phyloP scores from a whole-genome alignment of 495 filamentous ascomycete genomes.

The Annulohypoxylon moriforme region DNA sequence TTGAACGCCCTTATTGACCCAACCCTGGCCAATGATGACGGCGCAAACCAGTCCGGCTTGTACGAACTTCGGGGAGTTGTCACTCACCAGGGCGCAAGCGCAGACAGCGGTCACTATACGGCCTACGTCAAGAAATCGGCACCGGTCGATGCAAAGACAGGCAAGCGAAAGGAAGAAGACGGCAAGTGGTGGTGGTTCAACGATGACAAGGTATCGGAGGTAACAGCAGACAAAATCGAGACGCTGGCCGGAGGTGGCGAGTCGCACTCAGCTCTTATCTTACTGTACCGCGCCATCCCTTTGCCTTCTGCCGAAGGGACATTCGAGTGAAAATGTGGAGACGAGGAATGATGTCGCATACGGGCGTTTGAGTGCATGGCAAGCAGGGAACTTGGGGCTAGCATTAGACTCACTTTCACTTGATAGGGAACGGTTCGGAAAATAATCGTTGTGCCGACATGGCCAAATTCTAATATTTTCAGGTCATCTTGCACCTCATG shows the following conservation, averaged over 20 bases:
- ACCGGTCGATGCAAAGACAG: constrained; percentile 70
- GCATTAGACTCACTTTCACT: constrained; percentile 44
- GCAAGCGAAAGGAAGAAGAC: constrained; percentile 80
- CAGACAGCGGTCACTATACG: constrained; percentile 98
- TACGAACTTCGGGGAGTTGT: constrained; percentile 95
- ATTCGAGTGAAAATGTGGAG: constrained; percentile 39
- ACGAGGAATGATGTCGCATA: constrained; percentile 18
- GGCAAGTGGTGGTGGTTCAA: constrained; percentile 99
- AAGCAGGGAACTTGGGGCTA: constrained; percentile 25
- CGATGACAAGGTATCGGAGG: constrained; percentile 96
- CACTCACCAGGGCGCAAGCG: constrained; percentile 97
- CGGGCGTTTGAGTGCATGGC: constrained; percentile 40
- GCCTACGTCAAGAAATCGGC: constrained; percentile 94
- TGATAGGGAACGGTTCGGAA: constrained; percentile 35
- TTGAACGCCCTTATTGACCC: constrained; percentile 78
- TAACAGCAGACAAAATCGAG: constrained; percentile 90
- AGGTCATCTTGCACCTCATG: background rate
- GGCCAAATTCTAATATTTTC: background rate
- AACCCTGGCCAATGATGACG: constrained; percentile 76
- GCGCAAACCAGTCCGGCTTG: constrained; percentile 89
- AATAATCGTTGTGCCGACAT: constrained; percentile 25
- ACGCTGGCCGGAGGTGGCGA: constrained; percentile 93
- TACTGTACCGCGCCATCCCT: constrained; percentile 88
- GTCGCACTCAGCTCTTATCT: constrained; percentile 91
- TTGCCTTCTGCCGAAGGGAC: constrained; percentile 62